A percentile compares a stretch with the other conserved stretches of the same genome.
phyloP scores from a whole-genome alignment of 257 asterid species.

The Leptodermis oblonga region DNA sequence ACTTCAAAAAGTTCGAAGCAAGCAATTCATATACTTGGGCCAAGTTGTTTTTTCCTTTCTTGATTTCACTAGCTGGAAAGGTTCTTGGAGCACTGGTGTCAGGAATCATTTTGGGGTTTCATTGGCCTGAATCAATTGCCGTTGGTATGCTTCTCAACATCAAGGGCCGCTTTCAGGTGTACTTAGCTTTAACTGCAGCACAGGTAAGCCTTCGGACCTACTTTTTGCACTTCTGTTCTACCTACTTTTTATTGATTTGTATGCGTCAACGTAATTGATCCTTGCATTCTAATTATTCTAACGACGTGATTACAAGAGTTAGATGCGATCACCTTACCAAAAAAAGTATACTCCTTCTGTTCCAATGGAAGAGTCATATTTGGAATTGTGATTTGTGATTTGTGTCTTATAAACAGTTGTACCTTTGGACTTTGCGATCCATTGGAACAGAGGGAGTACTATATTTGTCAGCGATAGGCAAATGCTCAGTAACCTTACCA shows the following conservation, averaged over 20 bases:
- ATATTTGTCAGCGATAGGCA: too few species aligned
- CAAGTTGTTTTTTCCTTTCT: conserved; percentile 28
- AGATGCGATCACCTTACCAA: background rate
- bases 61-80: conserved; percentile 55
- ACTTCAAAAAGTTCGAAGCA: conserved; percentile 33
- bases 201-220: conserved; percentile 32
- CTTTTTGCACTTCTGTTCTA: background rate
- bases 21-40: conserved; percentile 43
- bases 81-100: conserved; percentile 60
- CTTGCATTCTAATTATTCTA: background rate
- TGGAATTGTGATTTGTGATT: too few species aligned
- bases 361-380: too few species aligned
- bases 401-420: too few species aligned
- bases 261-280: background rate
- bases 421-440: too few species aligned
- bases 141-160: conserved; percentile 67
- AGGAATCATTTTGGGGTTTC: conserved; percentile 71
- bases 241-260: background rate
- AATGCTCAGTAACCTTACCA: background rate
- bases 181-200: conserved; percentile 58
- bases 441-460: too few species aligned
- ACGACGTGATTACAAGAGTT: background rate
- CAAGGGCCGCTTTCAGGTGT: conserved; percentile 89
- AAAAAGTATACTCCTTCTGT: too few species aligned
- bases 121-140: conserved; percentile 84